Conservation (phyloP, 73 alveolate genomes). For the Halteria grandinella region DNA sequence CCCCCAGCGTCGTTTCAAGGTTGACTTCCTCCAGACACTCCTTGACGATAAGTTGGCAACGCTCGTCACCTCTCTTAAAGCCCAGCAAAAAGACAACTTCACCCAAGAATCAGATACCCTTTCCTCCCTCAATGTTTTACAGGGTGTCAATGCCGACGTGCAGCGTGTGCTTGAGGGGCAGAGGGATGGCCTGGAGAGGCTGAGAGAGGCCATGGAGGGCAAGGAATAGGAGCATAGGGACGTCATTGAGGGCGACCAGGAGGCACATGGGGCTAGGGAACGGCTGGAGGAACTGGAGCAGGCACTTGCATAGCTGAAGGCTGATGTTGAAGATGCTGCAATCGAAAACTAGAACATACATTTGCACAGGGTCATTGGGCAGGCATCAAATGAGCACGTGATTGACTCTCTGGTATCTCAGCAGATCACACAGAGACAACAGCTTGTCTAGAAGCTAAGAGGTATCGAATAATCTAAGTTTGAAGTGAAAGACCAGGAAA, state of each 20-base stretch:
- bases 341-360: no score
- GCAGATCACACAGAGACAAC: no score
- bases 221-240: not conserved
- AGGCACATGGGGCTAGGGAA: not conserved
- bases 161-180: not conserved
- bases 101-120: conserved; percentile 20
- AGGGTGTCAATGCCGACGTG: conserved; percentile 4
- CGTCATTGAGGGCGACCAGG: conserved; percentile 24
- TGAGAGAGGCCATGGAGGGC: not conserved
- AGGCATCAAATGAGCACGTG: no score
- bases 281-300: conserved; percentile 17
- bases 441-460: no score
- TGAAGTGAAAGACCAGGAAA: conserved; percentile 20
- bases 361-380: no score
- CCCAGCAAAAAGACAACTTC: conserved; percentile 6
- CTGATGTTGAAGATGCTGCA: conserved; percentile 33
- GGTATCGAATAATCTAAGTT: no score
- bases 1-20: conserved; percentile 1
- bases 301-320: not conserved
- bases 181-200: not conserved
- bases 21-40: conserved; percentile 5
- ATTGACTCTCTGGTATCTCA: no score
- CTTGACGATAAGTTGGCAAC: conserved; percentile 2
- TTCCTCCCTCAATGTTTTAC: not conserved
- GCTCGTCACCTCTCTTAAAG: not conserved